Evolutionary conservation across 306 rosid species (phyloP).

Genomic region (Inga laurina): DNA sequence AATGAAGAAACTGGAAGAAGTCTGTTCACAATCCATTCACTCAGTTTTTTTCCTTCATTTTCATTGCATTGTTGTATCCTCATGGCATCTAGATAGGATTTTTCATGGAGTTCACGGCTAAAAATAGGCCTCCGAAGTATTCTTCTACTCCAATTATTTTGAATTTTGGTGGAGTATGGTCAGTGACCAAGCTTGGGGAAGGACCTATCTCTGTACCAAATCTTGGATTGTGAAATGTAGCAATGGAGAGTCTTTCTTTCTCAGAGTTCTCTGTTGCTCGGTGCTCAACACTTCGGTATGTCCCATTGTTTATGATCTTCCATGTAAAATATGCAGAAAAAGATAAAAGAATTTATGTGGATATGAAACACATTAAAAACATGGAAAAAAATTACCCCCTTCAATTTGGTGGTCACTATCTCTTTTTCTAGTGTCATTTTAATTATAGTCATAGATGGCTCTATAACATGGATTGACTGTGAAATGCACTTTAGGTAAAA

Average conservation of each 20-base stretch:
- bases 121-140: slow-evolving; percentile 39
- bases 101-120: slow-evolving; percentile 42
- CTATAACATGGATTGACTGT: neutral
- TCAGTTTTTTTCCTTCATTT: neutral
- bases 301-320: slow-evolving; percentile 42
- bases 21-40: neutral
- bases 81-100: slow-evolving; percentile 36
- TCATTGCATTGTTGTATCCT: slow-evolving; percentile 10
- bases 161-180: slow-evolving; percentile 40
- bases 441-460: neutral
- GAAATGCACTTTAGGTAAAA: neutral
- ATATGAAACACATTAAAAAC: neutral
- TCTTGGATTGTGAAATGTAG: slow-evolving; percentile 36
- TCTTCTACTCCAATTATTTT: slow-evolving; percentile 28
- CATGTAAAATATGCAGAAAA: neutral
- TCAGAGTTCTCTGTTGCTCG: slow-evolving; percentile 35
- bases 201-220: slow-evolving; percentile 42
- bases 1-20: neutral
- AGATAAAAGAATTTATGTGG: neutral
- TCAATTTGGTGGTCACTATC: neutral
- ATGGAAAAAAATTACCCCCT: neutral
- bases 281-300: slow-evolving; percentile 45
- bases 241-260: slow-evolving; percentile 46
- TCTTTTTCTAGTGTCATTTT: neutral
- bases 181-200: slow-evolving; percentile 39